Evolutionary conservation across 2,329 filamentous ascomycete genomes (phyloP), one percentile per base, ranked within the genome.

Genomic region (Shiraia bambusicola): DNA sequence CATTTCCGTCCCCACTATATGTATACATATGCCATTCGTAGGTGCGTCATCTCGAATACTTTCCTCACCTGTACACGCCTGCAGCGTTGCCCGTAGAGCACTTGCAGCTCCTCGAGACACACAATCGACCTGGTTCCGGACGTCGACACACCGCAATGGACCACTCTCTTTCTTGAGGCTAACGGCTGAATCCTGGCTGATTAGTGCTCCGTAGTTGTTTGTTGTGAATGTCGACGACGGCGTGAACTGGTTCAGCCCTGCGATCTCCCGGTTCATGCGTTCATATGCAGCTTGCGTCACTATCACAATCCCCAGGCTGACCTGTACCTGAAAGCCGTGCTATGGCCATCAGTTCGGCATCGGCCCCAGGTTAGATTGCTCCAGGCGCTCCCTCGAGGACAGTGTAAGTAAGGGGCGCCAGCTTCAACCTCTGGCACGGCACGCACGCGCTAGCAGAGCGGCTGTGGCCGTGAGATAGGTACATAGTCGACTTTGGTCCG

Each of bases 161-260:
- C 12, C 32, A 13, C 26, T 29, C 30, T 45, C 47, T 39, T 50
- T 47, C 43, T 44, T 44, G 50, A 42, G 40, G 46, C 49, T 51
- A 47, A 34, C 34, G 25, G 13, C 14, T 42, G 37, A 44, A 42
- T 33, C n/a, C n/a, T 44, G 32, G 26, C 41, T 22, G 19, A 22
- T 22, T 22, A 4, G 19, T 22, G 19, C 4, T 8, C 19, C n/a
- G n/a, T n/a, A 44, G 36, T 35, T 27, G 17, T 43, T 32, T 46
- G 30, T 40, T 43, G 36, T 42, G 42, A 37, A 34, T 51, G 54
- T 58, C 52, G 54, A 52, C 58, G 52, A 44, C 40, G 47, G 46
- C 40, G 47, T 42, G 52, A 54, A 56, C 56, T 22, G 35, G 47
- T 46, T 59, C 58, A 59, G 54, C 58, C 58, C 53, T 59, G 53